phyloP scores from a whole-genome alignment of 331 rosid species.

The Quercus lobata region DNA sequence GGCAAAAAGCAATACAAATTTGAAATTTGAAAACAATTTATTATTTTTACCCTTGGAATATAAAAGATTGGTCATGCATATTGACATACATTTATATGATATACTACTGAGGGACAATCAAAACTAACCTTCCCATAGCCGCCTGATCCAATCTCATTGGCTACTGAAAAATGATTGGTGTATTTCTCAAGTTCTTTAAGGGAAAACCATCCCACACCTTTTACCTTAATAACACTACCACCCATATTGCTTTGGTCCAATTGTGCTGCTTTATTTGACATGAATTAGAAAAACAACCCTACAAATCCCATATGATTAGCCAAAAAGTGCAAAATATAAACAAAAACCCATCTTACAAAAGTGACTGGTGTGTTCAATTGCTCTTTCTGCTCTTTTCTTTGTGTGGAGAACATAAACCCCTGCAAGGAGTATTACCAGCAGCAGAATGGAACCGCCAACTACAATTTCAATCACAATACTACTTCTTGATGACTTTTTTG shows the following conservation, averaged over 20 bases:
- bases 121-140: constrained; percentile 79
- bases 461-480: constrained; percentile 50
- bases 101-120: not conserved
- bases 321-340: not conserved
- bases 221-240: constrained; percentile 43
- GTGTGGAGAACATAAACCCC: constrained; percentile 45
- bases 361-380: constrained; percentile 29
- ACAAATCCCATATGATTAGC: constrained; percentile 6
- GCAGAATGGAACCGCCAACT: constrained; percentile 44
- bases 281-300: not conserved
- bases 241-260: constrained; percentile 36
- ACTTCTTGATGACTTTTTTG: constrained; percentile 27
- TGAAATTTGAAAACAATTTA: no score
- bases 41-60: no score
- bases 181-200: constrained; percentile 56
- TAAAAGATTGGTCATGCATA: no score
- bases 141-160: constrained; percentile 65
- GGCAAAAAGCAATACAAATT: not conserved
- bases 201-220: constrained; percentile 69
- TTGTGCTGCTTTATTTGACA: constrained; percentile 31
- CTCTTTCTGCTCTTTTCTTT: constrained; percentile 43
- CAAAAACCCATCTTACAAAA: constrained; percentile 36
- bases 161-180: constrained; percentile 53
- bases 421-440: constrained; percentile 36
- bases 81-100: no score